A percentile compares a stretch with the other conserved stretches of the same genome.
These are phyloP conservation scores for Juglanconis juglandina DNA, from an alignment of 2,329 filamentous ascomycete genomes.

Conservation along the genomic window DNA sequence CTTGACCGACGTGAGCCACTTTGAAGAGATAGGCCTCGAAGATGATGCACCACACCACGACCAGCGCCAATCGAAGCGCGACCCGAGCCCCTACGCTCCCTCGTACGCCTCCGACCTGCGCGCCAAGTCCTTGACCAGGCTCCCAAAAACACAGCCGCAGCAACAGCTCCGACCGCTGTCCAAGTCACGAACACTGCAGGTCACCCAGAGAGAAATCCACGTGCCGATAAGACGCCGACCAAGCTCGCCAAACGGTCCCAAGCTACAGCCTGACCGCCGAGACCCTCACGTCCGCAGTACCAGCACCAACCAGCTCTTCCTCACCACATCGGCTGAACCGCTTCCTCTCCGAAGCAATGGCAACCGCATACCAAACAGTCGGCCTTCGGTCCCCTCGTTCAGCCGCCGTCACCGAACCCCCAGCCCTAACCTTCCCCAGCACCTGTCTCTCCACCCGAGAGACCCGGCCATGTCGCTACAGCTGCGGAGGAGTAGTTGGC, in stretches of 20 bases:
- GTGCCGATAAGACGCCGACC: constrained; percentile 30
- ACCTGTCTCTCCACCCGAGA: constrained; percentile 41
- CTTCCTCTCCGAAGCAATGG: constrained; percentile 24
- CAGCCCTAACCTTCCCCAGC: constrained; percentile 37
- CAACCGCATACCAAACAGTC: constrained; percentile 28
- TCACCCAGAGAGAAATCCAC: constrained; percentile 30
- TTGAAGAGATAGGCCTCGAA: constrained; percentile 89
- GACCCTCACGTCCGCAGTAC: constrained; percentile 50
- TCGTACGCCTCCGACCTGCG: constrained; percentile 43
- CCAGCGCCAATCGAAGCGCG: constrained; percentile 33
- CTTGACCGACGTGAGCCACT: constrained; percentile 73
- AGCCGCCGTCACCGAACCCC: constrained; percentile 47
- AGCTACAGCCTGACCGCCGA: constrained; percentile 44
- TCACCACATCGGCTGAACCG: constrained; percentile 29
- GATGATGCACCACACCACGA: constrained; percentile 45
- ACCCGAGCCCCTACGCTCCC: constrained; percentile 47
- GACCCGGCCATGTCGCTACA: constrained; percentile 38
- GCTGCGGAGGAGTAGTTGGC: constrained; percentile 66
- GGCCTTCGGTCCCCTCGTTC: constrained; percentile 38
- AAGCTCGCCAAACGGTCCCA: constrained; percentile 37
- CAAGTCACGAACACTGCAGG: constrained; percentile 24
- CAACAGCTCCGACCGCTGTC: constrained; percentile 26
- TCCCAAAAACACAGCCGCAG: constrained; percentile 20
- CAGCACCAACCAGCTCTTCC: constrained; percentile 35
- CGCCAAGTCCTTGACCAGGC: constrained; percentile 24